Evolutionary conservation across 768 basidiomycete genomes (phyloP).

Genomic region (Lentinula guzmanii): DNA sequence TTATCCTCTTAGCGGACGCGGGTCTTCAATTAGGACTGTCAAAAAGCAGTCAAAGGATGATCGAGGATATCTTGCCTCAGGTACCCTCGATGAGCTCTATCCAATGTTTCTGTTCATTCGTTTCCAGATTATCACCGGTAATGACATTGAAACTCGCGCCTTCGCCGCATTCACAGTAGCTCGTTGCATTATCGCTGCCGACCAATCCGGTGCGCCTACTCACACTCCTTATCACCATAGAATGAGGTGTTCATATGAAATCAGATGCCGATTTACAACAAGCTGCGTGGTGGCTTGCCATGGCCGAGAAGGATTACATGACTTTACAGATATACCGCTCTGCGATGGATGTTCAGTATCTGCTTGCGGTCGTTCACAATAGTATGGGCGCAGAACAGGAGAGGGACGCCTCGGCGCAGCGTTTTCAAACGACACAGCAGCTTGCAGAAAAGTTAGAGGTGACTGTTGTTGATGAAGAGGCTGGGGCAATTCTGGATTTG

Average conservation of each 20-base stretch:
- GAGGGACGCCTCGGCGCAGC: conserved; percentile 47
- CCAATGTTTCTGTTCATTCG: background rate
- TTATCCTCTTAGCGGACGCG: conserved; percentile 72
- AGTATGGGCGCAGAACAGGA: conserved; percentile 52
- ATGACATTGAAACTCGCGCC: conserved; percentile 72
- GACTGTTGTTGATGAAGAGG: conserved; percentile 43
- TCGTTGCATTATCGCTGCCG: conserved; percentile 65
- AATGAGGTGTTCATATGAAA: background rate
- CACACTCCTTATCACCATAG: background rate
- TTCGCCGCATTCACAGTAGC: conserved; percentile 70
- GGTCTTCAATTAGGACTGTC: conserved; percentile 75
- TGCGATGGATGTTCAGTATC: conserved; percentile 64
- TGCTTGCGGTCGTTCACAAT: conserved; percentile 66
- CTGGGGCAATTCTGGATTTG: conserved; percentile 48
- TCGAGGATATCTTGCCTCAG: conserved; percentile 82
- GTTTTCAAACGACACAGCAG: conserved; percentile 41
- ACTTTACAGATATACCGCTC: conserved; percentile 53
- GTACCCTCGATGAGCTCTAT: conserved; percentile 26
- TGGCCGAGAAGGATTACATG: conserved; percentile 62
- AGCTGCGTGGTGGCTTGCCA: conserved; percentile 54
- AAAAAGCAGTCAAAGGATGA: conserved; percentile 51
- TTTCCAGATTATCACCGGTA: conserved; percentile 58
- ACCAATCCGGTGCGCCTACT: conserved; percentile 36
- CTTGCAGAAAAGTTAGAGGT: conserved; percentile 35
- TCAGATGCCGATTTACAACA: conserved; percentile 40